Base-by-base conservation (phyloP, 2,329 filamentous ascomycete genomes). In the Boeremia lycopersici region DNA sequence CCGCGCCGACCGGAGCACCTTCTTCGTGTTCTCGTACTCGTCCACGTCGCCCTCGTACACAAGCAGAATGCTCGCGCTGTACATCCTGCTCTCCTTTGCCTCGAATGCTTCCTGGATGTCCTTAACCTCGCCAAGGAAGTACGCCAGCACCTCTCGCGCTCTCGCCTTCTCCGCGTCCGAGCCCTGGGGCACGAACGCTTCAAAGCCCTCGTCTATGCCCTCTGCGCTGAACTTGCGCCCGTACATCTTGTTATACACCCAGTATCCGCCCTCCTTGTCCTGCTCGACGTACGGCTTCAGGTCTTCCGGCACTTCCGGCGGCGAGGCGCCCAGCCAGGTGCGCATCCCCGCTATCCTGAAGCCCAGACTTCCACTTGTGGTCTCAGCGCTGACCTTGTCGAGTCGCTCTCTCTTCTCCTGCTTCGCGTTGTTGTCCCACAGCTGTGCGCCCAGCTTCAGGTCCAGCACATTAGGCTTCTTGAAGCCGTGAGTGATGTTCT, bases 391-490 rank as follows among this genome's bases (percentile, higher is more conserved):
- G 15, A 88, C 83, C 34, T 81, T 80, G 65, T 88, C 86, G 23
- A 89, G 74, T 46, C 83, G 79, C 23, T 75, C 79, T 13, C 84
- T 77, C 71, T 89, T 89, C 28, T 82, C 79, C 0, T 78, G 74
- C 23, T 81, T 79, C 3, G 86, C 84, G 57, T 80, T 79, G 33
- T 96, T 90, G 12, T 90, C 93, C 89, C 92, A 98, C 6, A 99
- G 78, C 29, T 90, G 84, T 44, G 87, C 83, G 38, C 95, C 95
- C 17, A 99, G 85, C 78, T 99, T 99, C 61, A 96, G 85, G 71
- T 99, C 95, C 53, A 99, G 80, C 7, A 99, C 91, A 65, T 96
- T 98, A 6, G 95, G 91, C 54, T 85, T 84, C 67, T 84, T 85
- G 79, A 93, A 98, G 0, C 91, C 91, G 61, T 85, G 83, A 0